Percentiles rank a stretch among this genome's conserved stretches.
These are phyloP conservation scores for Trichomonas gallinae DNA, from an alignment of 208 protist genomes.

Conservation along the genomic window DNA sequence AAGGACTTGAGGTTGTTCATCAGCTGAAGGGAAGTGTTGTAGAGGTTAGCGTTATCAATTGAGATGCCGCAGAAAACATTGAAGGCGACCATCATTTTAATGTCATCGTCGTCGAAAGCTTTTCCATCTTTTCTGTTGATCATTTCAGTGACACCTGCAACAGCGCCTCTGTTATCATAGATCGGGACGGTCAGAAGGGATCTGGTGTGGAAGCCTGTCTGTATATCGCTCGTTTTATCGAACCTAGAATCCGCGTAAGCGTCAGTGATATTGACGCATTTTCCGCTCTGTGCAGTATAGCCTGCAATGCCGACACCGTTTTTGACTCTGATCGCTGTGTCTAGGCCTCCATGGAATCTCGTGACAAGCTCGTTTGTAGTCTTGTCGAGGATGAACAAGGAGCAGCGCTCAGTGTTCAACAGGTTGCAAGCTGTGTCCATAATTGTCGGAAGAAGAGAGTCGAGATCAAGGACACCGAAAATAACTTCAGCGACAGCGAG, in stretches of 20 bases:
- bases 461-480: not conserved
- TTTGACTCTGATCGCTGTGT: constrained; percentile 3
- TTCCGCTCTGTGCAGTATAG: constrained; percentile 28
- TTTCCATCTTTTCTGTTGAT: constrained; percentile 37
- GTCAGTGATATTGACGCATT: constrained; percentile 42
- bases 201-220: constrained; percentile 42
- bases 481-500: not conserved
- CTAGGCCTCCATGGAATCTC: not conserved
- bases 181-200: constrained; percentile 45
- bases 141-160: constrained; percentile 41
- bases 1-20: not conserved
- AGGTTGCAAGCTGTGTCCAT: not conserved
- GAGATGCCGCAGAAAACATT: not conserved
- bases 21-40: not conserved
- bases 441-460: not conserved
- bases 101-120: constrained; percentile 26
- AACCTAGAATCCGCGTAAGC: constrained; percentile 45
- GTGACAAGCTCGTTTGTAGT: not conserved
- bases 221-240: constrained; percentile 38
- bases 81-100: constrained; percentile 25
- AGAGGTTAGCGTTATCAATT: not conserved
- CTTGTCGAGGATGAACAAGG: not conserved
- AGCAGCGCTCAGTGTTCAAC: not conserved
- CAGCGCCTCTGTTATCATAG: constrained; percentile 31
- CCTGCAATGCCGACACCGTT: constrained; percentile 28